phyloP scores from a whole-genome alignment of 2,329 filamentous ascomycete species.

The Rhinocladiella mackenziei region DNA sequence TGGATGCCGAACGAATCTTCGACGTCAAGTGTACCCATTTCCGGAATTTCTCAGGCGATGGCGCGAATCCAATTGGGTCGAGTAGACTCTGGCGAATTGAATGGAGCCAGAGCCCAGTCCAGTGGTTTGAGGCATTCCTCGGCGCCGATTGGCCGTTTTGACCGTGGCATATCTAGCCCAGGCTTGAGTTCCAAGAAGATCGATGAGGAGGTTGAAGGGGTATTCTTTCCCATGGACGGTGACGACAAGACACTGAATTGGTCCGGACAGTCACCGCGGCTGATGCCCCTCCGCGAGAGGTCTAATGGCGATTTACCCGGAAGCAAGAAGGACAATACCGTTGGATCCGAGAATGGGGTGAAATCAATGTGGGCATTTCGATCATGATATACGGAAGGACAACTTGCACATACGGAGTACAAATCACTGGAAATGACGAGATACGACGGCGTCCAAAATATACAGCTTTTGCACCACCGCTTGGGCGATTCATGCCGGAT shows the following conservation, averaged over 20 bases:
- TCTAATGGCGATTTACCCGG: conserved; percentile 15
- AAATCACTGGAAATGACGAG: conserved; percentile 18
- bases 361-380: conserved; percentile 22
- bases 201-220: conserved; percentile 44
- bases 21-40: conserved; percentile 21
- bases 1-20: conserved; percentile 33
- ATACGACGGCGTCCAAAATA: conserved; percentile 22
- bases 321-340: conserved; percentile 11
- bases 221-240: conserved; percentile 51
- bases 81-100: conserved; percentile 33
- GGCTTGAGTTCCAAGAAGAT: conserved; percentile 46
- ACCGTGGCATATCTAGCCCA: conserved; percentile 46
- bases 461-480: conserved; percentile 17
- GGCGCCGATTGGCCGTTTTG: conserved; percentile 35
- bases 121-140: conserved; percentile 38
- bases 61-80: conserved; percentile 39
- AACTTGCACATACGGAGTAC: not conserved
- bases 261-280: conserved; percentile 21
- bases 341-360: conserved; percentile 10
- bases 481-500: conserved; percentile 2
- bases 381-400: conserved; percentile 10
- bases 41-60: conserved; percentile 31
- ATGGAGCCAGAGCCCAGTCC: conserved; percentile 12
- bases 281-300: conserved; percentile 22
- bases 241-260: conserved; percentile 40